Percentiles rank a stretch among this genome's conserved stretches.
Conservation (phyloP, 2,329 filamentous ascomycete species). For the Pyrenophora teres region DNA sequence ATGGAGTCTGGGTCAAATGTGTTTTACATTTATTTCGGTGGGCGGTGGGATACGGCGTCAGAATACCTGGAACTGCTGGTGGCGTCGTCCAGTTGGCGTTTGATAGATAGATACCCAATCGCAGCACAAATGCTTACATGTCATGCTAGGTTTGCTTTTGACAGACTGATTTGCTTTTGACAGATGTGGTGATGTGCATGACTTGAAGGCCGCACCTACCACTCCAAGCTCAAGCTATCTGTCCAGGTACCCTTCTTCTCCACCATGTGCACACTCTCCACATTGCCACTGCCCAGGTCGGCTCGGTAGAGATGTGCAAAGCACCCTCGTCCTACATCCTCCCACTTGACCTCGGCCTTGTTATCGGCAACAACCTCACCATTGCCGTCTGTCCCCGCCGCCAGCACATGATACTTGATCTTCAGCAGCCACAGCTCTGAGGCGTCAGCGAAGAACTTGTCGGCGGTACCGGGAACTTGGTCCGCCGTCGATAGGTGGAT, state of each 20-base stretch:
- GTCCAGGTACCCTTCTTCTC: slow-evolving; percentile 57
- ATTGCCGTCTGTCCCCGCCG: slow-evolving; percentile 39
- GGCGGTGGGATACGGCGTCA: background rate
- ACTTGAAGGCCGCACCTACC: slow-evolving; percentile 27
- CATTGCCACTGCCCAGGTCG: slow-evolving; percentile 60
- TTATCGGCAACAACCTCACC: slow-evolving; percentile 27
- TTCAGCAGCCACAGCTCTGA: slow-evolving; percentile 59
- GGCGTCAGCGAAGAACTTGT: slow-evolving; percentile 40
- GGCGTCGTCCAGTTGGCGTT: too few species aligned
- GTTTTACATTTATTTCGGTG: background rate
- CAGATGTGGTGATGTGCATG: too few species aligned
- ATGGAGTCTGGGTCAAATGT: too few species aligned
- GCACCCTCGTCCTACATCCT: slow-evolving; percentile 52
- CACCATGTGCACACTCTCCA: slow-evolving; percentile 56
- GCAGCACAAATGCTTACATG: too few species aligned
- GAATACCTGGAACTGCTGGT: too few species aligned
- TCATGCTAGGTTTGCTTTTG: too few species aligned
- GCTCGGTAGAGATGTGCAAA: slow-evolving; percentile 64
- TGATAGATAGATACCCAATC: too few species aligned
- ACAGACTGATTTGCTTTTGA: too few species aligned
- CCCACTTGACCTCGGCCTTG: slow-evolving; percentile 58
- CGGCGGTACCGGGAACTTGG: slow-evolving; percentile 51
- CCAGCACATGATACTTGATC: slow-evolving; percentile 54
- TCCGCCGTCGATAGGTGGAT: slow-evolving; percentile 63
- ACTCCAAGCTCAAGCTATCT: slow-evolving; percentile 40